Percentiles rank a stretch among this genome's conserved stretches.
Evolutionary conservation across 805 yeast genomes (phyloP).

Genomic region (Priceomyces fermenticarens): DNA sequence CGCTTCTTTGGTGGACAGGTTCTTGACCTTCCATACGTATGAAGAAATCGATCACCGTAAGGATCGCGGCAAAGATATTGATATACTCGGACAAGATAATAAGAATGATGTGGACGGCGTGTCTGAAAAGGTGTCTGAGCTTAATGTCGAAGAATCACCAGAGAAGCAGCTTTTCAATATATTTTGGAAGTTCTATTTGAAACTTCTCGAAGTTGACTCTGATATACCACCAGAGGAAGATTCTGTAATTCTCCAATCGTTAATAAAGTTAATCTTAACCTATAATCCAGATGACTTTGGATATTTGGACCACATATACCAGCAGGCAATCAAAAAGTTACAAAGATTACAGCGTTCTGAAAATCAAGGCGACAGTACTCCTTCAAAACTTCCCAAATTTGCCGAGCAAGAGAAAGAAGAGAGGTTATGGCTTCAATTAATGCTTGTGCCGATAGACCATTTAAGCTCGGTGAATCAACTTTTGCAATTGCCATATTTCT

Average conservation of each 20-base stretch:
- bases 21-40: slow-evolving; percentile 46
- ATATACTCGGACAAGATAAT: slow-evolving; percentile 4
- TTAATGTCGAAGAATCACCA: slow-evolving; percentile 1
- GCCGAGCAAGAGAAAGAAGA: slow-evolving; percentile 21
- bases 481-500: slow-evolving; percentile 47
- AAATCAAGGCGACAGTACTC: slow-evolving; percentile 5
- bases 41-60: slow-evolving; percentile 7
- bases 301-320: slow-evolving; percentile 60
- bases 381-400: slow-evolving; percentile 2
- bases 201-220: slow-evolving; percentile 55
- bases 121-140: neutral
- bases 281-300: slow-evolving; percentile 63
- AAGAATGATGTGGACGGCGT: slow-evolving; percentile 7
- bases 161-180: slow-evolving; percentile 47
- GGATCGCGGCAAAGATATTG: slow-evolving; percentile 8
- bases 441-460: slow-evolving; percentile 48
- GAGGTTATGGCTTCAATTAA: slow-evolving; percentile 42
- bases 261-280: slow-evolving; percentile 59
- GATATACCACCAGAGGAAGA: slow-evolving; percentile 67
- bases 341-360: slow-evolving; percentile 6
- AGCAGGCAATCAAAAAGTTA: slow-evolving; percentile 48
- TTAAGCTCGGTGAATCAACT: slow-evolving; percentile 40
- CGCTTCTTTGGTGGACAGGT: slow-evolving; percentile 67
- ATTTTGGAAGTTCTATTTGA: slow-evolving; percentile 64
- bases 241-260: slow-evolving; percentile 60